phyloP scores from a whole-genome alignment of 2,329 filamentous ascomycete species.

The Hypoxylon sp. region DNA sequence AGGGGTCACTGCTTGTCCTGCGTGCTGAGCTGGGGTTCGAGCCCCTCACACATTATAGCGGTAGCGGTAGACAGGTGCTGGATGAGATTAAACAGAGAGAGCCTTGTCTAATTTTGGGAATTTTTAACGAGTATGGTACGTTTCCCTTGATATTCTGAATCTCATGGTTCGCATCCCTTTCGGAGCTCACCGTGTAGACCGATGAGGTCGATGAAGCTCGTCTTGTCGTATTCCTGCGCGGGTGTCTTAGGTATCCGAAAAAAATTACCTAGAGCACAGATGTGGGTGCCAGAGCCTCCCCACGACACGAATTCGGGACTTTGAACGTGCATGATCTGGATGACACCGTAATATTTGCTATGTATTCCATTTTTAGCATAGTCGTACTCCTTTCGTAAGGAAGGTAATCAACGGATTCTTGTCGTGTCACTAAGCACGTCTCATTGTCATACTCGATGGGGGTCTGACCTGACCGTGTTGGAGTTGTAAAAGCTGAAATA shows the following conservation, averaged over 20 bases:
- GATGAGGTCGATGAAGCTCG: slow-evolving; percentile 12
- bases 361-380: slow-evolving; percentile 44
- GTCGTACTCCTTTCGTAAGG: slow-evolving; percentile 16
- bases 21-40: slow-evolving; percentile 15
- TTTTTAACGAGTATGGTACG: slow-evolving; percentile 44
- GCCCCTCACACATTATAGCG: slow-evolving; percentile 22
- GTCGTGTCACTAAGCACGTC: slow-evolving; percentile 34
- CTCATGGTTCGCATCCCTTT: slow-evolving; percentile 22
- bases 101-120: slow-evolving; percentile 46
- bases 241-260: slow-evolving; percentile 14
- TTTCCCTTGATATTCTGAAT: slow-evolving; percentile 14
- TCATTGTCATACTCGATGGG: slow-evolving; percentile 20
- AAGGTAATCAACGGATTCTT: slow-evolving; percentile 30
- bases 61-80: slow-evolving; percentile 20
- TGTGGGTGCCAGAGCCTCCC: slow-evolving; percentile 10
- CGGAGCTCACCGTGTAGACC: slow-evolving; percentile 17
- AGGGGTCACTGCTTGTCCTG: slow-evolving; percentile 28
- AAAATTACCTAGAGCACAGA: background rate
- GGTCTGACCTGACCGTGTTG: slow-evolving; percentile 27
- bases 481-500: slow-evolving; percentile 34
- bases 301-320: slow-evolving; percentile 22
- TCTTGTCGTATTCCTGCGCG: slow-evolving; percentile 1
- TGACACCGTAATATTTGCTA: slow-evolving; percentile 35
- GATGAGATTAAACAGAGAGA: slow-evolving; percentile 28
- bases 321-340: slow-evolving; percentile 44